Conservation (phyloP, 2,329 filamentous ascomycete species). For the Ilyonectria mors-panacis region DNA sequence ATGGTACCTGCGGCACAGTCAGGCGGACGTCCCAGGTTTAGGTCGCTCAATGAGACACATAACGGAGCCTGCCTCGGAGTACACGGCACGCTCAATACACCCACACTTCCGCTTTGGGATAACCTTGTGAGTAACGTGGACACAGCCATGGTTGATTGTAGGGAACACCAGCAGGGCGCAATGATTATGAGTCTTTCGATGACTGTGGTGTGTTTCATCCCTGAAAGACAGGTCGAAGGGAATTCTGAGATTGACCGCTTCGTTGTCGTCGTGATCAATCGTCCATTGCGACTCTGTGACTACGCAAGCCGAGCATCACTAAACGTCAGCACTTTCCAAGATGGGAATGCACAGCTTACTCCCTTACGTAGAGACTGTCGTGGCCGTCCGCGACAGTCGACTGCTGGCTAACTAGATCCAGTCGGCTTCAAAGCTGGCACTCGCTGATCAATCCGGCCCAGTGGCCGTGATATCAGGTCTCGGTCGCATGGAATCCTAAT, state of each 20-base stretch:
- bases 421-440: neutral
- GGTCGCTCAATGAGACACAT: neutral
- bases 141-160: conserved; percentile 5
- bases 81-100: conserved; percentile 1
- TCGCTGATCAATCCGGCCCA: neutral
- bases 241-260: neutral
- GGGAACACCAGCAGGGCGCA: conserved; percentile 7
- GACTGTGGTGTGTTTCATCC: conserved; percentile 5
- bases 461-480: conserved; percentile 3
- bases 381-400: neutral
- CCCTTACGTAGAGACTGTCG: conserved; percentile 21
- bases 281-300: neutral
- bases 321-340: no score
- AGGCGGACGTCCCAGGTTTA: no score
- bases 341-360: neutral
- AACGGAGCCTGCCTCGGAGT: neutral
- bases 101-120: conserved; percentile 5
- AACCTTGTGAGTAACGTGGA: conserved; percentile 4
- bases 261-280: neutral
- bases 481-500: conserved; percentile 1
- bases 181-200: neutral
- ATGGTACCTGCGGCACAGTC: neutral
- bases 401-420: neutral
- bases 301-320: neutral
- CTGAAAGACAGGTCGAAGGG: neutral